Base-by-base conservation (phyloP, 805 yeast species). In the Cyberlindnera lachancei region DNA sequence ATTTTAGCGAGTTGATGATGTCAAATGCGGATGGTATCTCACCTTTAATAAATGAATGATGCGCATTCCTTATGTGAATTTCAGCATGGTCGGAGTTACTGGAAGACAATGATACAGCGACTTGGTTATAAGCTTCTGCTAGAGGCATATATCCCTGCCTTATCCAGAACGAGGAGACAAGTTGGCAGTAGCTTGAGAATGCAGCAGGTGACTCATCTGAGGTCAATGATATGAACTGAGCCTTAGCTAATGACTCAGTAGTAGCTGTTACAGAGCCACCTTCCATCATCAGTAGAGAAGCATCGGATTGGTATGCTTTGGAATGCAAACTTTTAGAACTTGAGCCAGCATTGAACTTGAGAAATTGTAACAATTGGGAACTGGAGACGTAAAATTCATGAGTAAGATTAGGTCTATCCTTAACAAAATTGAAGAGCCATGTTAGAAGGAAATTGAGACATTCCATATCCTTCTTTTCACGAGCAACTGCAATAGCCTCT, bases 401-500 rank as follows among this genome's bases (percentile, higher is more conserved):
- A 10, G 62, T 50, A 37, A 76, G 49, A 30, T 69, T 63, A 0
- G 95, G 95, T 45, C 78, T 69, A 36, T 73, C 71, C 38, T 73
- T 74, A 47, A 84, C 64, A 44, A 80, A 83, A 40, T 78, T 71
- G 42, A 76, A 75, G 2, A 85, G 61, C 87, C 92, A 81, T 8
- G 85, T 67, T 30, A 86, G 59, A 12, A 86, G 67, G 44, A 76
- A 76, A 18, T 83, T 79, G 25, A 86, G 63, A 17, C 94, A 83
- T 11, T 68, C 63, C 34, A 73, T 66, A 53, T 88, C 95, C 40
- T 77, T 77, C 45, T 80, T 79, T 46, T 87, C 95, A 43, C 96
- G 63, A 0, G 96, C 96, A 3, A 87, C 86, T 6, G 81, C 66
- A 3, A 86, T 80, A 0, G 96, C 92, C 52, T 87, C 96, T 40